Evolutionary conservation across 1,139 yeast genomes (phyloP).

Genomic region (Debaryomyces nepalensis): DNA sequence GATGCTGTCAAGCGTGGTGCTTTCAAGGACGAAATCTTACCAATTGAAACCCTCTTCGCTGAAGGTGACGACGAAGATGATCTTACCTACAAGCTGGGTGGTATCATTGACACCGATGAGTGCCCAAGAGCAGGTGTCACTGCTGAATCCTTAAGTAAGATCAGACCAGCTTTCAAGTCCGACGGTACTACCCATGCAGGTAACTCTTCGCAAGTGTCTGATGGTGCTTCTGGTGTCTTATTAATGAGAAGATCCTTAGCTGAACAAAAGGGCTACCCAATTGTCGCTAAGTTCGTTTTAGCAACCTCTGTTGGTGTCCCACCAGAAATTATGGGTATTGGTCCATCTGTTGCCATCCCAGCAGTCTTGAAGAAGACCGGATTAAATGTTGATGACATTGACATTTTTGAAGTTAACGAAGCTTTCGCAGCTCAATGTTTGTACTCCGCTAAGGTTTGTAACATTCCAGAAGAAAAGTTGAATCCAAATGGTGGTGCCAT

Average conservation of each 20-base stretch:
- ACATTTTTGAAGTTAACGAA: conserved; percentile 87
- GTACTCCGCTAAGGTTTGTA: conserved; percentile 68
- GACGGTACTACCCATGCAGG: conserved; percentile 93
- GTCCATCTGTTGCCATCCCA: conserved; percentile 95
- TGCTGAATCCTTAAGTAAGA: conserved; percentile 68
- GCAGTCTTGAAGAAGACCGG: conserved; percentile 70
- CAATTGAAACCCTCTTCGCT: conserved; percentile 60
- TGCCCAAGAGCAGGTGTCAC: conserved; percentile 92
- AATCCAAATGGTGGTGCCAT: conserved; percentile 96
- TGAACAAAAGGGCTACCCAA: conserved; percentile 66
- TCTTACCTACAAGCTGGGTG: conserved; percentile 41
- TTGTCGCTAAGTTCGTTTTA: conserved; percentile 76
- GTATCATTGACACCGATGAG: conserved; percentile 74
- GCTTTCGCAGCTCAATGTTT: conserved; percentile 96
- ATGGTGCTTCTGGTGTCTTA: conserved; percentile 92
- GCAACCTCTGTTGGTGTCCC: conserved; percentile 88
- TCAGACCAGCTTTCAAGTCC: conserved; percentile 85
- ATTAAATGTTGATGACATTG: conserved; percentile 65
- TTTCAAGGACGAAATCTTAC: conserved; percentile 85
- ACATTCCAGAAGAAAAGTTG: conserved; percentile 72
- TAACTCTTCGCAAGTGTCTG: conserved; percentile 90
- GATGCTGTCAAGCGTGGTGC: conserved; percentile 69
- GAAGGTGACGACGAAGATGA: conserved; percentile 57
- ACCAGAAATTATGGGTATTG: conserved; percentile 96
- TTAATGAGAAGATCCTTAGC: conserved; percentile 90